These are phyloP conservation scores for Turnera subulata DNA, from an alignment of 345 rosid species.

Conservation along the genomic window DNA sequence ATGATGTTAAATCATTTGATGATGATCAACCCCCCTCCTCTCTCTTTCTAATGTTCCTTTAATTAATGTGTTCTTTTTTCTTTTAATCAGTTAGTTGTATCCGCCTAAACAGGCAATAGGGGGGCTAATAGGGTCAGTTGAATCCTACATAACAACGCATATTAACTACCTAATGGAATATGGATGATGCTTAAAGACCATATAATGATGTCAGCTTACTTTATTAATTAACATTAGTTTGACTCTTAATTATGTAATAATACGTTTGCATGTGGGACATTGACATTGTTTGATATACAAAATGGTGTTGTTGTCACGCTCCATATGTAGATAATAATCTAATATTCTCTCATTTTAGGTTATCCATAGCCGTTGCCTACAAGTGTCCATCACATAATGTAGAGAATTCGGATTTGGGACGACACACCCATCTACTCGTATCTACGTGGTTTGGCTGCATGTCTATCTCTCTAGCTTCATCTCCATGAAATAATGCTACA, in stretches of 20 bases:
- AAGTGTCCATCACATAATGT: background rate
- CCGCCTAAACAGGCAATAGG: constrained; percentile 12
- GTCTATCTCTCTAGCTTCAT: background rate
- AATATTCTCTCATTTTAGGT: background rate
- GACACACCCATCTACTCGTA: background rate
- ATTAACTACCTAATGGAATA: constrained; percentile 2
- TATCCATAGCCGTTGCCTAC: background rate
- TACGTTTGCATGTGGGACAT: background rate
- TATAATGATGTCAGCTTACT: too few relatives aligned
- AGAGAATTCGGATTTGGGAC: background rate
- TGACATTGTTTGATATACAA: background rate
- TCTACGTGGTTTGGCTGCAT: constrained; percentile 12
- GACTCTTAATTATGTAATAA: constrained; percentile 1
- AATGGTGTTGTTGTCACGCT: background rate
- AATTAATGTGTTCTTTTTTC: too few relatives aligned
- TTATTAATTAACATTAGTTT: constrained; percentile 5
- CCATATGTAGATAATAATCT: too few relatives aligned
- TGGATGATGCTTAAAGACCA: background rate
- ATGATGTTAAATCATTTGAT: constrained; percentile 11
- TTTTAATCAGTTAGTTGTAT: background rate
- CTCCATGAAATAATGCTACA: background rate
- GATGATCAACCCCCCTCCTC: background rate
- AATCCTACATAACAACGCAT: constrained; percentile 30
- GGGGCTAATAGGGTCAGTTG: constrained; percentile 14
- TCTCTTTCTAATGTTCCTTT: background rate